phyloP scores from a whole-genome alignment of 2,329 filamentous ascomycete species.

The Fusarium xylarioides region DNA sequence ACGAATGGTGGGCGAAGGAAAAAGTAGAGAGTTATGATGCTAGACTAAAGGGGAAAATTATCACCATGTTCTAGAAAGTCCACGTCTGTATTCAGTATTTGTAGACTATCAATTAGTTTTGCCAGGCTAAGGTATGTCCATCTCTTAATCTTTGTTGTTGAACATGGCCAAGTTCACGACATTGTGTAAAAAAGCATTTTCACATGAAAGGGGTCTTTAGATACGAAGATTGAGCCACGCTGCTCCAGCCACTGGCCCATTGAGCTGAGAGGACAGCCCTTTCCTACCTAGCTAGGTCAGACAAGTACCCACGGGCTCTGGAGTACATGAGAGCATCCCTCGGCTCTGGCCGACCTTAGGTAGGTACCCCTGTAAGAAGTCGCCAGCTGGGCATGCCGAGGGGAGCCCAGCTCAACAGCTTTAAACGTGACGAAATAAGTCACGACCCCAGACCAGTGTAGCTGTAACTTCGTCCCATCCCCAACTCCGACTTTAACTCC shows the following conservation, averaged over 20 bases:
- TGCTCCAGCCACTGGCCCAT: conserved; percentile 16
- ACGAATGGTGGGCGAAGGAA: conserved; percentile 47
- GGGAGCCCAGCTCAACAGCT: background rate
- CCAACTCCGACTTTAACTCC: background rate
- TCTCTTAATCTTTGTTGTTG: background rate
- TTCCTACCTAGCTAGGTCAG: background rate
- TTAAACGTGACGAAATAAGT: conserved; percentile 28
- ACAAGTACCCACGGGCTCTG: background rate
- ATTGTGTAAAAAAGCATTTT: conserved; percentile 4
- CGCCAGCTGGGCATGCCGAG: conserved; percentile 16
- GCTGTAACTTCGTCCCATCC: conserved; percentile 1
- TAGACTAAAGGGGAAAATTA: conserved; percentile 14
- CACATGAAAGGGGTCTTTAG: conserved; percentile 15
- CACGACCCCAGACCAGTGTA: conserved; percentile 15
- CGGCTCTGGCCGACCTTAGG: conserved; percentile 36
- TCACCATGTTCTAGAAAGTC: background rate
- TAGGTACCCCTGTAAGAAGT: conserved; percentile 35
- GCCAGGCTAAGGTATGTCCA: conserved; percentile 9
- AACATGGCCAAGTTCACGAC: background rate
- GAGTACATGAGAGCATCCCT: conserved; percentile 16
- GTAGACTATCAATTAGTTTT: conserved; percentile 26
- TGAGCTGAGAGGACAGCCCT: background rate
- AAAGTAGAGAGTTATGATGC: conserved; percentile 39
- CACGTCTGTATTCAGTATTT: conserved; percentile 17
- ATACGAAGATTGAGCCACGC: conserved; percentile 16